These are phyloP conservation scores for Nakazawaea ambrosiae DNA, from an alignment of 805 yeast genomes.

Conservation along the genomic window DNA sequence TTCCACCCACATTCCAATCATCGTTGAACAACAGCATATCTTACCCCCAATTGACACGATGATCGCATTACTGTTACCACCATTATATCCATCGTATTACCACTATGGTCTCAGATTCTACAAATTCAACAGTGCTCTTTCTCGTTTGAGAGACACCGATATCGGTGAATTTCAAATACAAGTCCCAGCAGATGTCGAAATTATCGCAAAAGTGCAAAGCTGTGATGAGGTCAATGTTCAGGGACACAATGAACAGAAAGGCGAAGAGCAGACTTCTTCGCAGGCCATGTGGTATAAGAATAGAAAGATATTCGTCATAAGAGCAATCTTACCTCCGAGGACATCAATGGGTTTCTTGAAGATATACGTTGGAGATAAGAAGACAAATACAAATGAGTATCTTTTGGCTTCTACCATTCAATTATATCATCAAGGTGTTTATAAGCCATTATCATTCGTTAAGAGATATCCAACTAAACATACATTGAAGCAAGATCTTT, in stretches of 20 bases:
- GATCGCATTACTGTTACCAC: constrained; percentile 74
- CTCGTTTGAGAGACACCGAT: constrained; percentile 69
- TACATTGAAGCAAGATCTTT: constrained; percentile 65
- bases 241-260: constrained; percentile 22
- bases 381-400: constrained; percentile 43
- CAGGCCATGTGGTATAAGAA: constrained; percentile 70
- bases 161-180: constrained; percentile 70
- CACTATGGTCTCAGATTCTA: constrained; percentile 48
- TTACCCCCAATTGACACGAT: constrained; percentile 77
- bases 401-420: constrained; percentile 51
- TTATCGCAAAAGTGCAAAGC: constrained; percentile 53
- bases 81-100: constrained; percentile 79
- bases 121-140: constrained; percentile 71
- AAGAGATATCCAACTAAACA: constrained; percentile 66
- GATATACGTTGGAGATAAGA: constrained; percentile 64
- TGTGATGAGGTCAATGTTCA: constrained; percentile 25
- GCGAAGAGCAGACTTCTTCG: constrained; percentile 54
- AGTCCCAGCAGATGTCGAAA: constrained; percentile 65
- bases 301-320: constrained; percentile 64
- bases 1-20: constrained; percentile 81
- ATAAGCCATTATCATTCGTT: constrained; percentile 60
- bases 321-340: constrained; percentile 73
- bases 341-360: constrained; percentile 65
- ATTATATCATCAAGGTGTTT: constrained; percentile 61
- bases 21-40: constrained; percentile 76